Base-by-base conservation (phyloP, 2,329 filamentous ascomycete genomes). In the Geosmithia morbida region DNA sequence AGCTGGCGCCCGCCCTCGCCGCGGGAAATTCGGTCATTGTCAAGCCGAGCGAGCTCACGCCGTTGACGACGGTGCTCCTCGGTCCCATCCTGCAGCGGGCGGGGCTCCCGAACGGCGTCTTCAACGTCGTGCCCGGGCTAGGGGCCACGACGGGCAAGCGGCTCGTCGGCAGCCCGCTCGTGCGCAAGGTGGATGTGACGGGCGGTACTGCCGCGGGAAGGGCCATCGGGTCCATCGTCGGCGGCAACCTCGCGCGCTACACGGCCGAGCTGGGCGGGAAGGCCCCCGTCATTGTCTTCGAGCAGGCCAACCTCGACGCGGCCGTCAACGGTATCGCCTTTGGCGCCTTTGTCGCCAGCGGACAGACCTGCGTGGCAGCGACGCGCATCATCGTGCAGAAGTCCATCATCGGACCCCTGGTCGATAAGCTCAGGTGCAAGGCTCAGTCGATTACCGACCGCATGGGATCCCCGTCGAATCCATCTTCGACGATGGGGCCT, bases 41-140 rank as follows among this genome's bases (percentile, higher is more conserved):
- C 48, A 96, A 96, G 69, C 89, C 90, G 19, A 94, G 87, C 7
- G 90, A 90, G 11, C 90, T 96, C 66, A 96, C 90, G 1, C 90
- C 90, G 2, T 94, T 89, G 0, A 82, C 94, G 51, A 88, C 79
- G 40, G 89, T 96, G 68, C 87, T 87, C 51, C 76, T 94, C n/a
- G 70, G 83, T 48, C 74, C 82, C 52, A 77, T 85, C 46, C 94
- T 97, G 61, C 63, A 69, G 41, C 78, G 87, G 57, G 87, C 88
- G 17, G 90, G 90, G 8, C 74, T 96, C 33, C 87, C 87, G 18
- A 63, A 81, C 43, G 83, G 88, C 50, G 87, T 96, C 46, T 77
- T 96, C 47, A 90, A 96, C 65, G 89, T 86, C 63, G 87, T 96
- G 66, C 90, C 96, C 69, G 86, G 81, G 57, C 89, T 88, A 47